Evolutionary conservation across 2,329 filamentous ascomycete species (phyloP).

Genomic region (Penicillium sp.): DNA sequence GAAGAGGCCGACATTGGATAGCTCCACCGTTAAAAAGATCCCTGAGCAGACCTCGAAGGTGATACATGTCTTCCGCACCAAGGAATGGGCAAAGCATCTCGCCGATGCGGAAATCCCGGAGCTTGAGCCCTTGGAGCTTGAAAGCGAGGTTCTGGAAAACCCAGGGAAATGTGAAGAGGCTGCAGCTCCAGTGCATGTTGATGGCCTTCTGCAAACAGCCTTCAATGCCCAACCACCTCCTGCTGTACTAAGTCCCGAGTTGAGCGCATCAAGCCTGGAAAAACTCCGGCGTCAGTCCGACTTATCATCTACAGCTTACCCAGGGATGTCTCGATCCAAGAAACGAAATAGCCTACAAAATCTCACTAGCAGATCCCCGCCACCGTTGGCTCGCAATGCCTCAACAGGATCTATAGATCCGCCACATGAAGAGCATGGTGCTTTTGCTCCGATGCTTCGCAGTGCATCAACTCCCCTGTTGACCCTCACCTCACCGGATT

Average conservation of each 20-base stretch:
- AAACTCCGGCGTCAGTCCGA: slow-evolving; percentile 16
- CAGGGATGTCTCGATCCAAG: slow-evolving; percentile 9
- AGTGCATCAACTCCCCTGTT: slow-evolving; percentile 25
- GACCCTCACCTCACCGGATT: slow-evolving; percentile 15
- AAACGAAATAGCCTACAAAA: slow-evolving; percentile 6
- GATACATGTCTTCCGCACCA: slow-evolving; percentile 80
- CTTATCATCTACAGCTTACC: slow-evolving; percentile 5
- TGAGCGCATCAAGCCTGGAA: slow-evolving; percentile 10
- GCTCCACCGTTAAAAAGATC: slow-evolving; percentile 53
- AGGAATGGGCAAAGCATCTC: slow-evolving; percentile 94
- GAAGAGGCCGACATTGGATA: slow-evolving; percentile 31
- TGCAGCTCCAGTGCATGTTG: slow-evolving; percentile 61
- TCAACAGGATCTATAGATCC: slow-evolving; percentile 12
- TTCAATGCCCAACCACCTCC: slow-evolving; percentile 49
- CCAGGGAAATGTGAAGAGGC: slow-evolving; percentile 45
- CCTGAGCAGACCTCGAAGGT: slow-evolving; percentile 72
- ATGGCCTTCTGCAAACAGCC: slow-evolving; percentile 64
- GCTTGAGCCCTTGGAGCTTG: slow-evolving; percentile 41
- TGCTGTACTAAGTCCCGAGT: slow-evolving; percentile 23
- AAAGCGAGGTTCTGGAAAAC: slow-evolving; percentile 35
- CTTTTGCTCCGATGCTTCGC: slow-evolving; percentile 4
- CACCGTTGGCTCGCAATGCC: slow-evolving; percentile 8
- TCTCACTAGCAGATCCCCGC: slow-evolving; percentile 2
- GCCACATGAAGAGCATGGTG: slow-evolving; percentile 1
- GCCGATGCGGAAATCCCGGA: slow-evolving; percentile 71